Conservation (phyloP, 2,329 filamentous ascomycete species). For the Falciphora oryzae region DNA sequence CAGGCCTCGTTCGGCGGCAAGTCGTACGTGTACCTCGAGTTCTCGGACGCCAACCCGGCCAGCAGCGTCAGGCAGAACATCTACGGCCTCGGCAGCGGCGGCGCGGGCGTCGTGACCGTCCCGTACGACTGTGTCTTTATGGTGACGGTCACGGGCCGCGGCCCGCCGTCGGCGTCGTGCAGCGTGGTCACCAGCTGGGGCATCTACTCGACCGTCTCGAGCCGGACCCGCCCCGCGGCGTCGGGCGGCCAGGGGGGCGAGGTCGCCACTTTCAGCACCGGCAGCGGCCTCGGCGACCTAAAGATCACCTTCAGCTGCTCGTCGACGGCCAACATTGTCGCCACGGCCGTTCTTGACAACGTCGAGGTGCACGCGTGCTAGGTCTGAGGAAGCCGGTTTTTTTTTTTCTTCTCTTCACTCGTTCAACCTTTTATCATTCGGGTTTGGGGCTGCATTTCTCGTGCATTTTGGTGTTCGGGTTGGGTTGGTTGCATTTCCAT, state of each 20-base stretch:
- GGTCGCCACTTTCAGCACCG: neutral
- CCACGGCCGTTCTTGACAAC: too few species aligned
- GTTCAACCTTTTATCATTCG: too few species aligned
- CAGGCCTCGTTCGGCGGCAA: neutral
- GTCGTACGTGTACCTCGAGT: neutral
- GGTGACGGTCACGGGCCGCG: neutral
- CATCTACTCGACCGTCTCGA: neutral
- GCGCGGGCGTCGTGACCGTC: neutral
- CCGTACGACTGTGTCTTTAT: neutral
- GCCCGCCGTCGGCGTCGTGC: neutral
- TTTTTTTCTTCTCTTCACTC: too few species aligned
- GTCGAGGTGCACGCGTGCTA: too few species aligned
- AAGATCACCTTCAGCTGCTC: neutral
- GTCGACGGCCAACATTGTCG: neutral
- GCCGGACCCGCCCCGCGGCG: neutral
- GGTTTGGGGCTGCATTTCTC: too few species aligned
- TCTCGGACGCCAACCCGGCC: neutral
- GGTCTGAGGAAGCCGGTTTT: too few species aligned
- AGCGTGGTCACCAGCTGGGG: neutral
- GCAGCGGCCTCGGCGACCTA: neutral
- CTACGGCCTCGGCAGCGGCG: neutral
- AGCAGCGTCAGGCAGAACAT: neutral
- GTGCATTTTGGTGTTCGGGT: too few species aligned
- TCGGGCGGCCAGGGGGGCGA: constrained; percentile 1
- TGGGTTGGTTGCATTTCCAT: too few species aligned